Percentiles rank a stretch among this genome's conserved stretches.
Conservation (phyloP, 352 stramenopile genomes). For the Globisporangium radiosum region DNA sequence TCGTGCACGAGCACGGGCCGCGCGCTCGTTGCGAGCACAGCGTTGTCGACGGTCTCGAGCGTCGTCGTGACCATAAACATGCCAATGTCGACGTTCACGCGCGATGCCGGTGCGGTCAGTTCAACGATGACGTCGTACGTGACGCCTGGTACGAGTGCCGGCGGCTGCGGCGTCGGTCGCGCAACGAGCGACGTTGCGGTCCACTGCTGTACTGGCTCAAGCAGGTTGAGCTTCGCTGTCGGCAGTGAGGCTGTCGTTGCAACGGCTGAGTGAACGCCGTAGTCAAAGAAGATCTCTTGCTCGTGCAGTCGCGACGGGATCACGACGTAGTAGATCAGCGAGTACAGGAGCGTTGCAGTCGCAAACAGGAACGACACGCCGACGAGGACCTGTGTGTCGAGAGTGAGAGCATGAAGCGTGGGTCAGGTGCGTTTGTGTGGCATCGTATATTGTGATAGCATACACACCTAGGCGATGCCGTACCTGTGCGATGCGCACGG, state of each 20-base stretch:
- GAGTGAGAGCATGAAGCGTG: too few relatives aligned
- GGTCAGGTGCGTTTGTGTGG: too few relatives aligned
- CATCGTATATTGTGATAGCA: too few relatives aligned
- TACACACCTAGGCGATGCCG: too few relatives aligned
- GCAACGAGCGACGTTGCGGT: conserved; percentile 24
- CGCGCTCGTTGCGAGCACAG: conserved; percentile 38
- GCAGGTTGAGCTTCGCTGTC: conserved; percentile 47
- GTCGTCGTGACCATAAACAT: conserved; percentile 74
- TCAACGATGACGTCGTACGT: conserved; percentile 81
- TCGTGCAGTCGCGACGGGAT: conserved; percentile 75
- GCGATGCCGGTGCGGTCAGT: conserved; percentile 57
- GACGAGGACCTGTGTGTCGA: conserved; percentile 15
- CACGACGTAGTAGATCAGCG: conserved; percentile 65
- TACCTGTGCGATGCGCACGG: conserved; percentile 19
- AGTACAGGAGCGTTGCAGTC: conserved; percentile 59
- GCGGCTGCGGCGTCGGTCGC: conserved; percentile 10
- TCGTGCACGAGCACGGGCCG: conserved; percentile 57
- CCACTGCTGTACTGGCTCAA: conserved; percentile 54
- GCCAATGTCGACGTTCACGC: conserved; percentile 53
- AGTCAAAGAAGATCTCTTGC: conserved; percentile 73
- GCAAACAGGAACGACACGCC: conserved; percentile 40
- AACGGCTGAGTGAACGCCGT: conserved; percentile 52
- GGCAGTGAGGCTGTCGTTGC: conserved; percentile 22
- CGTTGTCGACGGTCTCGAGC: conserved; percentile 22
- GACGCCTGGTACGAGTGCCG: conserved; percentile 50